Evolutionary conservation across 2,329 filamentous ascomycete genomes (phyloP), one percentile per base, ranked within the genome.

Genomic region (Ophiostoma perfectum): DNA sequence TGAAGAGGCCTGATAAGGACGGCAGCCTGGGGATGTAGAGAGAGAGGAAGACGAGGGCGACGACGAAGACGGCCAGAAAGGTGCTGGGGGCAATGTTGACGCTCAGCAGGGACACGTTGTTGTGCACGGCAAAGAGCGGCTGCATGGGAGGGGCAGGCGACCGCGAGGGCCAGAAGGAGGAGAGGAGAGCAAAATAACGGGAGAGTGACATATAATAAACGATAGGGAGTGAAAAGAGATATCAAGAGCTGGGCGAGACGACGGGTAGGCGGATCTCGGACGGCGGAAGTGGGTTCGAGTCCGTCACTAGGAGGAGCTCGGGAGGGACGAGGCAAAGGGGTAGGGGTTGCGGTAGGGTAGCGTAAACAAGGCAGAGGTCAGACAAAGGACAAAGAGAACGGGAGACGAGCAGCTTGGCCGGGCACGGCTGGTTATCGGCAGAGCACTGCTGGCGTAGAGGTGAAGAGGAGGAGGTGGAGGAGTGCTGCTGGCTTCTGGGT

Each of bases 51-150:
- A 82, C 78, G 72, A 86, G 78, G 65, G 80, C 74, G 42, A 87
- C 73, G 69, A 79, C 77, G 70, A 86, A 74, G 41, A 81, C 80
- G 70, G 83, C 82, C 73, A 87, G 78, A 75, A 83, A 87, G 68
- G 84, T 84, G 76, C 83, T 83, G 38, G 85, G 84, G 55, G 84
- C 83, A 76, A 87, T 82, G 73, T 79, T 83, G 74, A 88, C 80
- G 77, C 81, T 87, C 75, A 88, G 75, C 73, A 88, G 81, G 69
- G 84, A 84, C 75, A 87, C 81, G 71, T 86, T 83, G 77, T 84
- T 87, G 78, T 86, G 84, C 72, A 87, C 82, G 67, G 84, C 84
- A 73, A 88, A 78, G 76, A 87, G 79, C 70, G 85, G 84, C 79
- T 82, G 82, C 84, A 87, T 86, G 75, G 66, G 60, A 58, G 47